phyloP scores from a whole-genome alignment of 2,329 filamentous ascomycete species.

The Diaporthe sp. region DNA sequence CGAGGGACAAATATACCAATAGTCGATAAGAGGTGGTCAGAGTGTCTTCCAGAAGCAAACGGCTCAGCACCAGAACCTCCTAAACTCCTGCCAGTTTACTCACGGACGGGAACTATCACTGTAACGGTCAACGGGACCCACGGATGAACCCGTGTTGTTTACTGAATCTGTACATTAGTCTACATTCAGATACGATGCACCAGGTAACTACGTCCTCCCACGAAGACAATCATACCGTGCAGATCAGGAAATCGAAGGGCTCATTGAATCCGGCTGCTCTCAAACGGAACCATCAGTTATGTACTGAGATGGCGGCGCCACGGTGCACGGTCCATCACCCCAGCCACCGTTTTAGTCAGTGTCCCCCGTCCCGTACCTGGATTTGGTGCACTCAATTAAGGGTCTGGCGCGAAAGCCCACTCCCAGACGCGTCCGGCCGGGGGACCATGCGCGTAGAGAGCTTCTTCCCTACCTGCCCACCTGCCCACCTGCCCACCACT shows the following conservation, averaged over 20 bases:
- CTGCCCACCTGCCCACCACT: constrained; percentile 3
- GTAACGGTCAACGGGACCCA: neutral
- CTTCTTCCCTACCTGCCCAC: constrained; percentile 30
- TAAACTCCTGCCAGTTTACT: neutral
- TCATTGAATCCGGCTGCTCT: neutral
- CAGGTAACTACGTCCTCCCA: neutral
- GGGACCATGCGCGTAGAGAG: constrained; percentile 31
- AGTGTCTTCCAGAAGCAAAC: constrained; percentile 17
- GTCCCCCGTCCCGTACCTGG: neutral
- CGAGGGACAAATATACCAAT: too few species aligned
- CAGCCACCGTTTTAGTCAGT: constrained; percentile 30
- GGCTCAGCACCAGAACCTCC: neutral
- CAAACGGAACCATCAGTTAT: neutral
- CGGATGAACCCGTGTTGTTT: neutral
- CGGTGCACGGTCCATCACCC: constrained; percentile 10
- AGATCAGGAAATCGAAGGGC: neutral
- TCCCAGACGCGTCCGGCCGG: constrained; percentile 26
- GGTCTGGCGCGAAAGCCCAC: constrained; percentile 37
- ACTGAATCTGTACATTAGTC: neutral
- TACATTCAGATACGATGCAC: neutral
- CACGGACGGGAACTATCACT: neutral
- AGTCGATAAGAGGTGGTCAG: neutral
- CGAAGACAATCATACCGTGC: neutral
- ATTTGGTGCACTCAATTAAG: constrained; percentile 25
- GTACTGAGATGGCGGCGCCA: neutral